Percentiles rank a stretch among this genome's conserved stretches.
Evolutionary conservation across 768 basidiomycete genomes (phyloP).

Genomic region (Tubosaeta sp.): DNA sequence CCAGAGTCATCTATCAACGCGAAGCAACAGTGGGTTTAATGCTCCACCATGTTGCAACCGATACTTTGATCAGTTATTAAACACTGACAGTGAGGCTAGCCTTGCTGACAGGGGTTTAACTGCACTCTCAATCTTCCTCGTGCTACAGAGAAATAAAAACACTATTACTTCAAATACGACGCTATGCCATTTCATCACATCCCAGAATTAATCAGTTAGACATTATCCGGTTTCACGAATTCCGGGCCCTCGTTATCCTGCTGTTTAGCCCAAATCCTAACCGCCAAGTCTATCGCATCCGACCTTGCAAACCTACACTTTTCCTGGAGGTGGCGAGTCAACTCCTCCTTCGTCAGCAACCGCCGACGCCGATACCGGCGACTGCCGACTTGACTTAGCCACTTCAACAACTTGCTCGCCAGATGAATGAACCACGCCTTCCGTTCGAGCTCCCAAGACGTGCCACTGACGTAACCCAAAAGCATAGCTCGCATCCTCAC

Average conservation of each 20-base stretch:
- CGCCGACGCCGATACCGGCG: conserved; percentile 2
- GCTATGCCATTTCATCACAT: too few relatives aligned
- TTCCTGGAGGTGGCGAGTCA: conserved; percentile 21
- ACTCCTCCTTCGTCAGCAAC: conserved; percentile 14
- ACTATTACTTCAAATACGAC: too few relatives aligned
- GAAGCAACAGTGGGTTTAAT: too few relatives aligned
- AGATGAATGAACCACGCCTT: conserved; percentile 23
- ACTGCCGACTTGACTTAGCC: conserved; percentile 15
- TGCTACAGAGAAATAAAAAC: too few relatives aligned
- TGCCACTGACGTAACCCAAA: conserved; percentile 11
- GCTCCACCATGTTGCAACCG: too few relatives aligned
- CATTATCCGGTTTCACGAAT: conserved; percentile 21
- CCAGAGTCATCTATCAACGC: background rate
- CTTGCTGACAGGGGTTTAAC: too few relatives aligned
- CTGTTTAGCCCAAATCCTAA: conserved; percentile 22
- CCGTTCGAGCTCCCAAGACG: conserved; percentile 22
- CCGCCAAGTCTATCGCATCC: conserved; percentile 21
- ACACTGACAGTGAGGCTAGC: too few relatives aligned
- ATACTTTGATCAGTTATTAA: background rate
- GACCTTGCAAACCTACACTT: conserved; percentile 19
- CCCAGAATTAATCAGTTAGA: conserved; percentile 4
- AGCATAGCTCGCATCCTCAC: conserved; percentile 21
- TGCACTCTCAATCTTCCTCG: too few relatives aligned
- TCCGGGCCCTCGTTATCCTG: conserved; percentile 18
- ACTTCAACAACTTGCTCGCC: conserved; percentile 17